A percentile compares a stretch with the other conserved stretches of the same genome.
Evolutionary conservation across 1,139 yeast species (phyloP).

Genomic region (Protomyces inundatus): DNA sequence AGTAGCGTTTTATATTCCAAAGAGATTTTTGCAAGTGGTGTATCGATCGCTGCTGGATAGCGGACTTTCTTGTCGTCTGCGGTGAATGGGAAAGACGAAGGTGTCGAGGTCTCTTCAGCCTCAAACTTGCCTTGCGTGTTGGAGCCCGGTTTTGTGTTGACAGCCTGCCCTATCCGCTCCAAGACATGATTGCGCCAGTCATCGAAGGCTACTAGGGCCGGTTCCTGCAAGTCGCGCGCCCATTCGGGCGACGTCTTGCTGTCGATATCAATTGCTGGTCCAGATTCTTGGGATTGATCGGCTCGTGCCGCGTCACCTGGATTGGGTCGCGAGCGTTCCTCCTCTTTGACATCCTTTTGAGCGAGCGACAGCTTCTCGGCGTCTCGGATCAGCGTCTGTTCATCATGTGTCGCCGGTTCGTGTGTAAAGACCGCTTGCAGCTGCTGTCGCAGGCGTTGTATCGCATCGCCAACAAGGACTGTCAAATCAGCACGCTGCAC

Average conservation of each 20-base stretch:
- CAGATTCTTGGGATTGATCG: background rate
- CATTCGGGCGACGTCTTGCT: background rate
- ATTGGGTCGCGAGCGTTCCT: background rate
- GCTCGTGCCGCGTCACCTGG: background rate
- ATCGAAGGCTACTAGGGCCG: conserved; percentile 11
- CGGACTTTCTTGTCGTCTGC: conserved; percentile 2
- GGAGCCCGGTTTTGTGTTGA: conserved; percentile 3
- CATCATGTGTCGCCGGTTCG: conserved; percentile 13
- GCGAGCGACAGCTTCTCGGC: conserved; percentile 3
- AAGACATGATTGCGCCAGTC: conserved; percentile 19
- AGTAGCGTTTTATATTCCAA: conserved; percentile 13
- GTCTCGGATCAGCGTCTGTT: background rate
- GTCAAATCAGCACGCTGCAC: conserved; percentile 17
- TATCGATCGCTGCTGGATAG: conserved; percentile 2
- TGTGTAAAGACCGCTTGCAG: conserved; percentile 5
- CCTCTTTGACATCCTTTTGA: background rate
- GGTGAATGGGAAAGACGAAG: conserved; percentile 10
- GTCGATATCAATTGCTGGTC: background rate
- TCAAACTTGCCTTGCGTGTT: background rate
- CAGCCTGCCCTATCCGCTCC: conserved; percentile 20
- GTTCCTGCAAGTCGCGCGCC: conserved; percentile 8
- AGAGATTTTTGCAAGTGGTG: conserved; percentile 3
- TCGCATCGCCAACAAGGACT: conserved; percentile 16
- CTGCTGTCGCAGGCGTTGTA: conserved; percentile 3
- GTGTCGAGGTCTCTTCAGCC: background rate